phyloP scores from a whole-genome alignment of 1,284 basidiomycete species.

The Fomes fomentarius region DNA sequence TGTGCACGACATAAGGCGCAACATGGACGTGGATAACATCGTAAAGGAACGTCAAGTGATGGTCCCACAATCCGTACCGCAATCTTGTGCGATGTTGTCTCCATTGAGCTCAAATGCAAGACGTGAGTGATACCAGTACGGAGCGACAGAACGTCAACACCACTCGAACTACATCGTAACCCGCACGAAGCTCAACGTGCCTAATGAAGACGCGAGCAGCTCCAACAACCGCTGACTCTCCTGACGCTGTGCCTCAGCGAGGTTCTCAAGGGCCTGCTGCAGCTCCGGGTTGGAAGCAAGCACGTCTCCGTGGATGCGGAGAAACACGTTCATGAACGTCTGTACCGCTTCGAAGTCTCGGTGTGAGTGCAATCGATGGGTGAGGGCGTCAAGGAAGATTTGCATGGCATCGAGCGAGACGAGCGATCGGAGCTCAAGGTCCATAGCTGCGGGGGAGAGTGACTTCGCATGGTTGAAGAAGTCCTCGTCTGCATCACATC shows the following conservation, averaged over 20 bases:
- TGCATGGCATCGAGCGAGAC: constrained; percentile 67
- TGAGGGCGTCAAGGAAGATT: constrained; percentile 78
- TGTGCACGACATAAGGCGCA: too few relatives aligned
- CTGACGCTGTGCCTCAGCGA: constrained; percentile 66
- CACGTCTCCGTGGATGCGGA: constrained; percentile 85
- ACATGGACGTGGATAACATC: too few relatives aligned
- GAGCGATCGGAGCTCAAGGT: constrained; percentile 87
- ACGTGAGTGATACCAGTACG: too few relatives aligned
- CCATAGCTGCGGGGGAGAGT: constrained; percentile 88
- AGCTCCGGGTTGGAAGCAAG: constrained; percentile 75
- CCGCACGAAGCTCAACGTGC: constrained; percentile 71
- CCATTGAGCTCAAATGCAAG: too few relatives aligned
- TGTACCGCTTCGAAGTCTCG: constrained; percentile 97
- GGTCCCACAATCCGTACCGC: too few relatives aligned
- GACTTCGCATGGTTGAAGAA: constrained; percentile 90
- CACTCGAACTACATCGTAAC: constrained; percentile 40
- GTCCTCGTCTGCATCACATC: constrained; percentile 59
- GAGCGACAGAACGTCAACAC: too few relatives aligned
- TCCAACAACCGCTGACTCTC: constrained; percentile 78
- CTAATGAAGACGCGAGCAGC: constrained; percentile 70
- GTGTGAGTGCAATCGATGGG: constrained; percentile 73
- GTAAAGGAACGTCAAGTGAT: too few relatives aligned
- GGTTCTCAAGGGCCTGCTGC: constrained; percentile 51
- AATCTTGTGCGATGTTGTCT: too few relatives aligned
- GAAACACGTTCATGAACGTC: constrained; percentile 83